Conservation (phyloP, 2,329 filamentous ascomycete species). For the Ascomycota sp. region DNA sequence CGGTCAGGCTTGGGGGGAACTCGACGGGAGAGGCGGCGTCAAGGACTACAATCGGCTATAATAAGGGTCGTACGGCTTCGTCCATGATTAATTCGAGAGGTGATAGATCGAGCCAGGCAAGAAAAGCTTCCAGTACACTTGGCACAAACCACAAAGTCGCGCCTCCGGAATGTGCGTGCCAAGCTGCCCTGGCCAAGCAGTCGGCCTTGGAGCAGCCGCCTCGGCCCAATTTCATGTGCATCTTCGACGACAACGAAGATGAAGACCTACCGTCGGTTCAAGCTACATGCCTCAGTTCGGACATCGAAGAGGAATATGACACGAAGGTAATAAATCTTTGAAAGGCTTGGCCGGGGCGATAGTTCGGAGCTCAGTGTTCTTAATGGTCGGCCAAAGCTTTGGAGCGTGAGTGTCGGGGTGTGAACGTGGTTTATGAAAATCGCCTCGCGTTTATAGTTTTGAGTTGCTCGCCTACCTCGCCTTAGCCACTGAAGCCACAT, state of each 20-base stretch:
- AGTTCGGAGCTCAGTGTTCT: no score
- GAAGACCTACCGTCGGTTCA: slow-evolving; percentile 13
- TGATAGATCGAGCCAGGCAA: slow-evolving; percentile 3
- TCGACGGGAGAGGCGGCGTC: slow-evolving; percentile 47
- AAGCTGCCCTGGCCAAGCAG: slow-evolving; percentile 6
- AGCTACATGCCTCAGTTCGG: slow-evolving; percentile 6
- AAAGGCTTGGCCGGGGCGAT: no score
- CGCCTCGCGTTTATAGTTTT: no score
- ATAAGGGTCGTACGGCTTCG: slow-evolving; percentile 44
- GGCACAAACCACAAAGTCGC: slow-evolving; percentile 13
- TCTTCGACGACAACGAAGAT: slow-evolving; percentile 33
- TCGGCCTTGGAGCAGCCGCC: slow-evolving; percentile 7
- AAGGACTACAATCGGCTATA: slow-evolving; percentile 69
- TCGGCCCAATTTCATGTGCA: slow-evolving; percentile 33
- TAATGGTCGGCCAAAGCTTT: no score
- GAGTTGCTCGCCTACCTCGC: no score
- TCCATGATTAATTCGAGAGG: slow-evolving; percentile 18
- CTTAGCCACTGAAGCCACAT: no score
- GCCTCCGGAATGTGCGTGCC: slow-evolving; percentile 19
- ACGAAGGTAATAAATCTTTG: slow-evolving; percentile 20
- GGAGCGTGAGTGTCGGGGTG: no score
- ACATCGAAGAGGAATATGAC: slow-evolving; percentile 35
- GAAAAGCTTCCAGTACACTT: slow-evolving; percentile 3
- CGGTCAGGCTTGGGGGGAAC: slow-evolving; percentile 23
- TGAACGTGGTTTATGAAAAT: no score